These are phyloP conservation scores for Centella asiatica DNA, from an alignment of 129 eudicot genomes.

Conservation along the genomic window DNA sequence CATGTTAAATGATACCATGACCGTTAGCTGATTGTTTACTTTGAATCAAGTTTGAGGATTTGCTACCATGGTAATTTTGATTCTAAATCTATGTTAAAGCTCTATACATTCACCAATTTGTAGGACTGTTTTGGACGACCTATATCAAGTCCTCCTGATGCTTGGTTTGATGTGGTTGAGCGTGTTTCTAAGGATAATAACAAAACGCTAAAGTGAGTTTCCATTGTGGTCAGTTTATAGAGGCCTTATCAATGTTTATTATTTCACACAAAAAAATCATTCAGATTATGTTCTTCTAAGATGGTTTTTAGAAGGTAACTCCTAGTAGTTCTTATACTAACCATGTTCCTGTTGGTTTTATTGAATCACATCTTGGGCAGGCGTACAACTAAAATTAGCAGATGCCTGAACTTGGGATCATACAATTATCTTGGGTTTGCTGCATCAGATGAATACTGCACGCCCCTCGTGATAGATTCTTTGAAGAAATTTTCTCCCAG, in stretches of 20 bases:
- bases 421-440: constrained; percentile 98
- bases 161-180: constrained; percentile 98
- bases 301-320: neutral
- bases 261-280: neutral
- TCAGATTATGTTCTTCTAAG: neutral
- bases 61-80: neutral
- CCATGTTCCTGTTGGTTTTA: neutral
- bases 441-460: constrained; percentile 94
- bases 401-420: constrained; percentile 91
- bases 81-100: neutral
- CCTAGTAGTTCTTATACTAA: neutral
- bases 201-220: constrained; percentile 83
- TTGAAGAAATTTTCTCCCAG: constrained; percentile 70
- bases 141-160: constrained; percentile 95
- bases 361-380: constrained; percentile 32
- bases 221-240: neutral
- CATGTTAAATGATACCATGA: neutral
- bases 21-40: neutral
- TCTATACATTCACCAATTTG: constrained; percentile 7
- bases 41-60: constrained; percentile 1
- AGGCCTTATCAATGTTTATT: neutral
- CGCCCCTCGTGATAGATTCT: constrained; percentile 70
- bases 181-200: constrained; percentile 85
- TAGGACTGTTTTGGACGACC: constrained; percentile 99
- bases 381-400: constrained; percentile 49